Evolutionary conservation across 176 grass and related monocot species (phyloP).

Genomic region (Ananas comosus): DNA sequence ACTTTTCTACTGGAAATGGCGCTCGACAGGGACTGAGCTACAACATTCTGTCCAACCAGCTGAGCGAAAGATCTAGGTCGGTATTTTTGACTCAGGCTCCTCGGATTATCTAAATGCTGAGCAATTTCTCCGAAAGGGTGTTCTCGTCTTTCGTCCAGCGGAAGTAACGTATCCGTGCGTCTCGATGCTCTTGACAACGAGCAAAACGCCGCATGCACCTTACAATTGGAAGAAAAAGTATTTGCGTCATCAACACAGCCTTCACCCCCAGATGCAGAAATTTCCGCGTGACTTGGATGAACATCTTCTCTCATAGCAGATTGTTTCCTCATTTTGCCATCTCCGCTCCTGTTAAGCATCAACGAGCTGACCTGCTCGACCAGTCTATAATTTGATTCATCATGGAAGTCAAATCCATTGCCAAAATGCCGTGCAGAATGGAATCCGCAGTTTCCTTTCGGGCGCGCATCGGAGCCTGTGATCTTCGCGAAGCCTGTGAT

Average conservation of each 20-base stretch:
- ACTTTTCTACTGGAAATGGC: constrained; percentile 41
- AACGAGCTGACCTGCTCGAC: too few relatives aligned
- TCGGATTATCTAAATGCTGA: constrained; percentile 30
- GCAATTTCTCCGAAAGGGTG: constrained; percentile 28
- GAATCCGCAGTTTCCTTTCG: background rate
- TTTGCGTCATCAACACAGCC: constrained; percentile 16
- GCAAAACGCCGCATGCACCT: constrained; percentile 17
- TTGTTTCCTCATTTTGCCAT: background rate
- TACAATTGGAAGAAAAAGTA: constrained; percentile 30
- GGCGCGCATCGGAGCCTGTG: background rate
- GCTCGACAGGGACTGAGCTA: constrained; percentile 50
- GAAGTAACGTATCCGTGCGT: constrained; percentile 18
- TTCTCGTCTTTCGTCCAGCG: constrained; percentile 13
- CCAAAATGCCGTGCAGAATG: background rate
- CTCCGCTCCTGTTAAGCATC: background rate
- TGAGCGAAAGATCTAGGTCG: constrained; percentile 54
- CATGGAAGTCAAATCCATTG: background rate
- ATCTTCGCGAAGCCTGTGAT: background rate
- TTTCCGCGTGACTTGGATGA: background rate
- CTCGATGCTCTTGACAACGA: constrained; percentile 33
- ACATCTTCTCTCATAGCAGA: background rate
- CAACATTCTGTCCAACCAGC: constrained; percentile 53
- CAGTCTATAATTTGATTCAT: background rate
- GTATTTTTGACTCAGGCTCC: constrained; percentile 68
- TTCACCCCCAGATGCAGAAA: background rate